Base-by-base conservation (phyloP, 106 monocot genomes). In the Dioscorea zingiberensis region DNA sequence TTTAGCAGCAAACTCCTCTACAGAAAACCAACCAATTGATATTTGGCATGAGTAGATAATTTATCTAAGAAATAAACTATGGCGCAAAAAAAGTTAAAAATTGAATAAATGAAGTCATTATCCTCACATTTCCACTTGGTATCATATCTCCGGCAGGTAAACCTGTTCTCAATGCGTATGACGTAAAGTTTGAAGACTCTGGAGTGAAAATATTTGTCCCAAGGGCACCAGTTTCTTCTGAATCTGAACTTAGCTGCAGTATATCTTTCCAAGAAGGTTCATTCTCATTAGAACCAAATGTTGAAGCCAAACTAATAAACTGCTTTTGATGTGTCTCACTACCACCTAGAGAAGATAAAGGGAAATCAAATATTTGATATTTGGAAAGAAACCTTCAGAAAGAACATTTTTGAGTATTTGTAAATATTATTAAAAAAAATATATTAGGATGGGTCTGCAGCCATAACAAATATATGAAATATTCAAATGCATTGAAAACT, bases 241-340 rank as follows among this genome's bases (percentile, higher is more conserved):
- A 69, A 65, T 27, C 55, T 32, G 76, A 76, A 46, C 65, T 70
- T 25, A 23, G 61, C 4, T 72, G 64, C 24, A 79, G 47, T 54
- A 84, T 64, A 56, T 84, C 63, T 66, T 65, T 80, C 84, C 80
- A 84, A 24, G 72, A 69, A 60, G 76, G 48, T 3, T 45, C 54
- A 68, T 23, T 58, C 21, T 54, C 61, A 24, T n/a, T 67, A 27
- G 38, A 38, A 38, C 45, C 70, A 54, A 78, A 18, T 45, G 44
- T 23, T 54, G 62, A 44, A 49, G 54, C 55, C 27, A 29, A 47
- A 58, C 54, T 44, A 29, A 21, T 18, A 62, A 44, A 51, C 13
- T 44, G 62, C 44, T 17, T 72, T 68, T 69, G 74, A 3, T 69
- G 47, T 27, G 24, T 23, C 46, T 21, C 27, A 46, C 63, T 26